phyloP scores from a whole-genome alignment of 306 rosid species.

The Begonia masoniana region DNA sequence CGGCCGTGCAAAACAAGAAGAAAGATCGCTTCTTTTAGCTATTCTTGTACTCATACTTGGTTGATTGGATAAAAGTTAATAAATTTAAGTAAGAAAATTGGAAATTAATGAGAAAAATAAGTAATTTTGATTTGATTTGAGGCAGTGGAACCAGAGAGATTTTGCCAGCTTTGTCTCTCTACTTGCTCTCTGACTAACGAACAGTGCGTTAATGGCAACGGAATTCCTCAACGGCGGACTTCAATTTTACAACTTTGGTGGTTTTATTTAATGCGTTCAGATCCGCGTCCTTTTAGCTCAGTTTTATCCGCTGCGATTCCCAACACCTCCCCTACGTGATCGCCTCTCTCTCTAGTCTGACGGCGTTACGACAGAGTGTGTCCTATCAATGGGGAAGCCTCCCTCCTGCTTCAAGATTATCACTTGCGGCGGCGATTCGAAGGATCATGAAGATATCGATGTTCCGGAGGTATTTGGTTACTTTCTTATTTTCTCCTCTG shows the following conservation, averaged over 20 bases:
- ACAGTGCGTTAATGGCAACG: conserved; percentile 14
- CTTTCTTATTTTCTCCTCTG: not conserved
- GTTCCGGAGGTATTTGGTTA: conserved; percentile 28
- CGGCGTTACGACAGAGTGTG: conserved; percentile 5
- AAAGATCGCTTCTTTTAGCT: no score
- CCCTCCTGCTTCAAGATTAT: conserved; percentile 74
- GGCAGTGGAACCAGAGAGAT: conserved; percentile 3
- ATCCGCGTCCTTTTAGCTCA: conserved; percentile 38
- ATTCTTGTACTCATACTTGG: no score
- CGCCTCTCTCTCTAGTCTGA: conserved; percentile 14
- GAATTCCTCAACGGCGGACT: conserved; percentile 37
- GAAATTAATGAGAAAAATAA: no score
- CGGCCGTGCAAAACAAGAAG: no score
- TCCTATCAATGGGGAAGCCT: conserved; percentile 46
- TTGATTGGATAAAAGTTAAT: no score
- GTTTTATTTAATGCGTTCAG: conserved; percentile 44
- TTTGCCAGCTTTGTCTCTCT: conserved; percentile 23
- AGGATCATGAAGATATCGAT: conserved; percentile 39
- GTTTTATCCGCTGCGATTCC: conserved; percentile 27
- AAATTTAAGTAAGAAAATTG: no score
- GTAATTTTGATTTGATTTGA: no score
- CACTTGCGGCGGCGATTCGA: conserved; percentile 53
- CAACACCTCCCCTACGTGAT: conserved; percentile 29
- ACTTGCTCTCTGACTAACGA: conserved; percentile 7
- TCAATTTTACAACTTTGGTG: conserved; percentile 19